A percentile compares a stretch with the other conserved stretches of the same genome.
Conservation (phyloP, 2,329 filamentous ascomycete species). For the Trichoderma hamatum region DNA sequence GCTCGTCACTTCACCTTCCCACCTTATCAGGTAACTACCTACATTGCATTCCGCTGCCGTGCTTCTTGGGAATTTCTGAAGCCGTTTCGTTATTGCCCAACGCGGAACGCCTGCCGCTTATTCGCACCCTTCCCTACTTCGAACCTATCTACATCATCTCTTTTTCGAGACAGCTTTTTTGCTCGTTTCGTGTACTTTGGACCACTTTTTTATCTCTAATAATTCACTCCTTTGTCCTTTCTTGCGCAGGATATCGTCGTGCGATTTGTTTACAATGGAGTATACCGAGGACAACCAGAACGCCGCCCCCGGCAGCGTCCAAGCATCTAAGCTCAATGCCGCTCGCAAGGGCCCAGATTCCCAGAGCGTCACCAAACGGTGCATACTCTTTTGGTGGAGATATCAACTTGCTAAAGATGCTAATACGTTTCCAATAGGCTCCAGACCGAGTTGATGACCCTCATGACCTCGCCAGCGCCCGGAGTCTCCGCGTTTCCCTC, state of each 20-base stretch:
- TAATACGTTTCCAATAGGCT: constrained; percentile 58
- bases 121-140: constrained; percentile 17
- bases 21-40: constrained; percentile 11
- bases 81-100: constrained; percentile 19
- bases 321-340: constrained; percentile 63
- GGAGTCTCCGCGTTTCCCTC: constrained; percentile 95
- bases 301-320: constrained; percentile 63
- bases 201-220: neutral
- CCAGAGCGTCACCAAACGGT: constrained; percentile 80
- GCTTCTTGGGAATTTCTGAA: constrained; percentile 3
- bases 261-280: constrained; percentile 41
- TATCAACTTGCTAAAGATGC: neutral
- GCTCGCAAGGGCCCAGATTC: constrained; percentile 64
- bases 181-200: constrained; percentile 1
- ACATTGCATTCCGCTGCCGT: neutral
- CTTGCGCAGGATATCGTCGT: neutral
- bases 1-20: neutral
- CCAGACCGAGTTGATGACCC: constrained; percentile 96
- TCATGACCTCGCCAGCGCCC: constrained; percentile 93
- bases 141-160: neutral
- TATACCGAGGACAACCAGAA: constrained; percentile 65
- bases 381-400: constrained; percentile 24
- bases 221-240: neutral
- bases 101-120: constrained; percentile 22
- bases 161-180: neutral